Conservation (phyloP, 2,329 filamentous ascomycete genomes). For the Botryotinia narcissicola region DNA sequence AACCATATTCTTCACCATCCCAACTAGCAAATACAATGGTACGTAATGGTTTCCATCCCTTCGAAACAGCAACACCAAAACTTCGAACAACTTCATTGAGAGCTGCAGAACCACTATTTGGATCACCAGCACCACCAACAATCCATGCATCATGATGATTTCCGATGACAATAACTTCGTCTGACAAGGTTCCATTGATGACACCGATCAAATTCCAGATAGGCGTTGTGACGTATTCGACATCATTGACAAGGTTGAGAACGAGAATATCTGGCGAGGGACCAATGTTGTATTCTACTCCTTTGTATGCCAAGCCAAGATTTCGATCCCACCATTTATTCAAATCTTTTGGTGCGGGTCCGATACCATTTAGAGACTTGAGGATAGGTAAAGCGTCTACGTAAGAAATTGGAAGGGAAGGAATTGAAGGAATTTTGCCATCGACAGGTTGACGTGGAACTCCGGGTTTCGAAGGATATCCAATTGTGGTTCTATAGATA, state of each 20-base stretch:
- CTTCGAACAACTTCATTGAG: conserved; percentile 75
- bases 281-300: conserved; percentile 67
- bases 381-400: conserved; percentile 81
- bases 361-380: conserved; percentile 86
- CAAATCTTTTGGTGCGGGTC: conserved; percentile 72
- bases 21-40: conserved; percentile 84
- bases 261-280: conserved; percentile 65
- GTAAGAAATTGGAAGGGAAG: conserved; percentile 89
- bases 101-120: conserved; percentile 77
- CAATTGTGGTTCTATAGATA: conserved; percentile 74
- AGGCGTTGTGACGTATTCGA: conserved; percentile 77
- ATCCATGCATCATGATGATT: conserved; percentile 93
- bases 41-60: conserved; percentile 79
- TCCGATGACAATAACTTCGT: conserved; percentile 87
- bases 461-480: conserved; percentile 91
- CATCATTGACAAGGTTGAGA: conserved; percentile 73
- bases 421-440: conserved; percentile 74
- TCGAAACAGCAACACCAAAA: conserved; percentile 67
- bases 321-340: conserved; percentile 63
- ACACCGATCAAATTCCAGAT: conserved; percentile 91
- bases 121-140: conserved; percentile 77
- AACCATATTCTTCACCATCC: conserved; percentile 75
- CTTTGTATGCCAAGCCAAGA: conserved; percentile 62
- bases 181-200: conserved; percentile 82
- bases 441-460: conserved; percentile 71